phyloP scores from a whole-genome alignment of 345 rosid species.

The Aurinia saxatilis region DNA sequence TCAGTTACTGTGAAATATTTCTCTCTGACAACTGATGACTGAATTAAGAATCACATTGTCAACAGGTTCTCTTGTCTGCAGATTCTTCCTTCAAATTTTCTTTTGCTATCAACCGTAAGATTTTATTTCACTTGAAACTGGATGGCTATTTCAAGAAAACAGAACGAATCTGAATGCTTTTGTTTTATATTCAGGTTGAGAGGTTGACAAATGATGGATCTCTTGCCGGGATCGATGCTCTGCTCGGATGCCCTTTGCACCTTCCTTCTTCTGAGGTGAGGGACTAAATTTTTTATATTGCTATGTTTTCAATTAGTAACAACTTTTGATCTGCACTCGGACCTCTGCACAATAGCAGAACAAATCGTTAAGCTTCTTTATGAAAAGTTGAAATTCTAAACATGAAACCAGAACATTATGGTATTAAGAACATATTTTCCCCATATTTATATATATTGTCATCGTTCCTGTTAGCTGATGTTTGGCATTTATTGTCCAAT shows the following conservation, averaged over 20 bases:
- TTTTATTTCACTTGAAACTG: constrained; percentile 13
- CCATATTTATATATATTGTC: neutral
- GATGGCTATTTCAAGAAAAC: constrained; percentile 8
- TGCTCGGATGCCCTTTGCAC: constrained; percentile 83
- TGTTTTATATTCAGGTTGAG: constrained; percentile 48
- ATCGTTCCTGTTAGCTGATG: constrained; percentile 23
- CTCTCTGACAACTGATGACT: neutral
- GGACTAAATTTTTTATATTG: neutral
- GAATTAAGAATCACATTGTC: constrained; percentile 23
- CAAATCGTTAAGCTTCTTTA: neutral
- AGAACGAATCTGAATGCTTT: neutral
- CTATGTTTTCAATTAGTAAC: neutral
- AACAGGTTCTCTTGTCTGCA: constrained; percentile 58
- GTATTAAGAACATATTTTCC: neutral
- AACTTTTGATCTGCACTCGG: neutral
- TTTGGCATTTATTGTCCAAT: constrained; percentile 27
- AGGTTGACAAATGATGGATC: constrained; percentile 70
- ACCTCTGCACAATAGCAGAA: neutral
- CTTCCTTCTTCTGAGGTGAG: constrained; percentile 74
- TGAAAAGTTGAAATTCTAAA: neutral
- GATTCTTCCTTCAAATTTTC: constrained; percentile 70
- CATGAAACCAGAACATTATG: neutral
- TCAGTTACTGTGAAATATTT: constrained; percentile 2
- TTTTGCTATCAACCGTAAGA: constrained; percentile 71
- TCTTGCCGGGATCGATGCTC: constrained; percentile 80